Evolutionary conservation across 2,329 filamentous ascomycete species (phyloP), one percentile per base, ranked within the genome.

Genomic region (Neurospora sp.): DNA sequence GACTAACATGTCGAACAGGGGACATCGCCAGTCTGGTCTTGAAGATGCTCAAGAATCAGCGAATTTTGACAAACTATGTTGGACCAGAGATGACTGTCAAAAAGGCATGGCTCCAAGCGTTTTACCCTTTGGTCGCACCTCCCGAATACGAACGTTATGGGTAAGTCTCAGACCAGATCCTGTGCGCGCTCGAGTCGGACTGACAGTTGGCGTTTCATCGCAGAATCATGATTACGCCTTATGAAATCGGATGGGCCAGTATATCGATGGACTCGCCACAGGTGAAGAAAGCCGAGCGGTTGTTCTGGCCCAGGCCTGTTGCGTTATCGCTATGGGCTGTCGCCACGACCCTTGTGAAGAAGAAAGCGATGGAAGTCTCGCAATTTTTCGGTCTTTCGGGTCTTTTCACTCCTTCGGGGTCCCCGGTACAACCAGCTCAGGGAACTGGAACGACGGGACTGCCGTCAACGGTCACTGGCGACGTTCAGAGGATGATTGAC

Each of bases 21-120:
- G 79, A 84, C 67, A 80, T 87, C 68, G 82, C 81, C 15, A 77
- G 81, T 4, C 74, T 82, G n/a, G 82, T 84, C 9, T 76, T 80
- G 38, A 75, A 74, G 39, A 77, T 82, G 13, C 82, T 85, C 1
- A 79, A 81, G 38, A 79, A 75, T 15, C 82, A 84, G 70, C 80
- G 81, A 0, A 70, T 82, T 2, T 76, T 88, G n/a, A 78, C 73
- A 9, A 74, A 79, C 2, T 78, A 82, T 40, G 82, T 82, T 39
- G 87, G 87, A 10, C 80, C 81, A 36, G 78, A 82, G 0, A 81
- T 87, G 67, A 81, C 80, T 43, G 72, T 89, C 38, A 81, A 81
- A 40, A 83, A 83, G 70, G 82, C 80, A 68, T 90, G 88, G 89
- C 80, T 91, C 38, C 84, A 90, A 52, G 80, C 90, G 36, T 83